phyloP scores from a whole-genome alignment of 2,329 filamentous ascomycete genomes.

The Verticillium dahliae region DNA sequence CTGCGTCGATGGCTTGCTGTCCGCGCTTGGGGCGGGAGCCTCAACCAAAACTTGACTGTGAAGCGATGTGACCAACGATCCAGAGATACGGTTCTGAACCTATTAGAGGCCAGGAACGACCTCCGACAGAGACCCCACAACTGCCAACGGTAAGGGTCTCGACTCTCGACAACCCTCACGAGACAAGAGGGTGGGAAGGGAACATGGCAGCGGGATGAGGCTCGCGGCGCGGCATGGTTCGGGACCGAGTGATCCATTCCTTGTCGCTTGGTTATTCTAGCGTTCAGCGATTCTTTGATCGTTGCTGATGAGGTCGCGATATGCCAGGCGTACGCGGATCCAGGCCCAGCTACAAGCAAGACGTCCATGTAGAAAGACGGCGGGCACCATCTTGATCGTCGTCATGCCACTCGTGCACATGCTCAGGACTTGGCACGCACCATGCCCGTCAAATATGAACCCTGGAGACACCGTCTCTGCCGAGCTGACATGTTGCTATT shows the following conservation, averaged over 20 bases:
- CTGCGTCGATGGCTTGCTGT: neutral
- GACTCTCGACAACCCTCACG: neutral
- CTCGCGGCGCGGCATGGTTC: neutral
- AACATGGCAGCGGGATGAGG: conserved; percentile 1
- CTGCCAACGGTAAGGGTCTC: neutral
- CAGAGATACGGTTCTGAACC: neutral
- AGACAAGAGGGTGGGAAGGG: neutral
- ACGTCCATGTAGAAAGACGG: neutral
- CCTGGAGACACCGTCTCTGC: neutral
- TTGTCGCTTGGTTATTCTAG: neutral
- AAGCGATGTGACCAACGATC: neutral
- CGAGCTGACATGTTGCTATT: neutral
- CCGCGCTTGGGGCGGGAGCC: neutral
- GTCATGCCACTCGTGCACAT: neutral
- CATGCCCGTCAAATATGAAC: neutral
- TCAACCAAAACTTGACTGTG: neutral
- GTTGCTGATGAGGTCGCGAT: too few species aligned
- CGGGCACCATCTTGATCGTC: neutral
- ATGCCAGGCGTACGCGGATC: too few species aligned
- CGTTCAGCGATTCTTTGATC: neutral
- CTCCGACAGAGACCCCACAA: neutral
- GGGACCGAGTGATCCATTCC: neutral
- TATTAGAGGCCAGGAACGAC: neutral
- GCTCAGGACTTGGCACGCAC: neutral
- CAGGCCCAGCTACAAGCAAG: too few species aligned